Evolutionary conservation across 148 eudicot genomes (phyloP), one percentile per base, ranked within the genome.

Genomic region (Tetragonia tetragonoides): DNA sequence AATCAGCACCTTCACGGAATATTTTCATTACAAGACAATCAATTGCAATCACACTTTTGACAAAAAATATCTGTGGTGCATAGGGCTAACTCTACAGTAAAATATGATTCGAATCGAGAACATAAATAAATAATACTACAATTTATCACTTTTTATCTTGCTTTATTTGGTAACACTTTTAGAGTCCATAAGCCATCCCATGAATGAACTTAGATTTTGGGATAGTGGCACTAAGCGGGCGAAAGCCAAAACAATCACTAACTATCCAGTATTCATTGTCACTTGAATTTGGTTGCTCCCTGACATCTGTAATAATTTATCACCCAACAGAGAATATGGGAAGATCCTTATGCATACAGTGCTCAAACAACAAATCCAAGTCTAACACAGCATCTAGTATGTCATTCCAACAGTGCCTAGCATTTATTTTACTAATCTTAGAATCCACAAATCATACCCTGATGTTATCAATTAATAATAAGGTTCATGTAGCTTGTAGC

Each of bases 1-100:
- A 67, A 51, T 72, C 74, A 73, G 70, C 46, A 59, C 5, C 46
- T 70, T 61, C 40, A 51, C 67, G 28, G 21, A 6, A n/a, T 17
- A 53, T 10, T 76, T 38, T 51, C 38, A 40, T 10, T 18, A 66
- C 6, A 72, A 34, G 39, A 6, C 15, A 34, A 28, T 62, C 70
- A 75, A 34, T 49, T 38, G 64, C 20, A 34, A 34, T 2, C 6
- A 23, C 15, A 40, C 21, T 46, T 34, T 34, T 28, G 17, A 4
- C 18, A 49, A 24, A 10, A 40, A 69, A 70, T 23, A 70, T 20
- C 12, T 16, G 57, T 49, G 57, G 53, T 23, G 47, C 39, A 21
- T 23, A 47, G 47, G 53, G 14, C 62, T 20, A 57, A 57, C 59
- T 70, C 59, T 23, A 47, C 40, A n/a, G 47, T 46, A 1, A 39